Evolutionary conservation across 192 early-diverging fungal species (phyloP).

Genomic region (Gigaspora rosea): DNA sequence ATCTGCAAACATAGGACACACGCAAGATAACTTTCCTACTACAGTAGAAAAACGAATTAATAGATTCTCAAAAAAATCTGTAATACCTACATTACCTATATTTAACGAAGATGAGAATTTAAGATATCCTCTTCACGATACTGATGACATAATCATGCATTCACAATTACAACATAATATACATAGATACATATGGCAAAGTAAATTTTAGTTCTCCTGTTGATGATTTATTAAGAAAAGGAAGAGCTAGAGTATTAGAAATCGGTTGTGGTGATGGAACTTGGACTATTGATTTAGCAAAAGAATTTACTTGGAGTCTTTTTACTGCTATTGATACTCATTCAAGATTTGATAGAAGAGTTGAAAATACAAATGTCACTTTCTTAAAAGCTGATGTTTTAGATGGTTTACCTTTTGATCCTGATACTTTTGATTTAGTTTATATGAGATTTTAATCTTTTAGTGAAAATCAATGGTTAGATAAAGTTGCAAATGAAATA

Average conservation of each 20-base stretch:
- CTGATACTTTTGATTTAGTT: slow-evolving; percentile 40
- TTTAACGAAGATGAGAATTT: neutral
- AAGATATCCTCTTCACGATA: no score
- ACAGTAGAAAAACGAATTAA: neutral
- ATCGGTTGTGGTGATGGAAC: slow-evolving; percentile 36
- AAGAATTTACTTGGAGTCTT: slow-evolving; percentile 34
- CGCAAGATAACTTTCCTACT: neutral
- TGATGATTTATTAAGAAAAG: neutral
- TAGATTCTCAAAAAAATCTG: neutral
- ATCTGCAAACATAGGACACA: no score
- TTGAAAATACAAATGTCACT: neutral
- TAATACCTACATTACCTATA: neutral
- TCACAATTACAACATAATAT: neutral
- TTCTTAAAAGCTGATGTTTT: slow-evolving; percentile 19
- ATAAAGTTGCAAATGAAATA: slow-evolving; percentile 19
- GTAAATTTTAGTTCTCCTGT: slow-evolving; percentile 3
- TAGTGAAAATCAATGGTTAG: slow-evolving; percentile 16
- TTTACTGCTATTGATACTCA: slow-evolving; percentile 28
- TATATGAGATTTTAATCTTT: slow-evolving; percentile 32
- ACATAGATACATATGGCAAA: slow-evolving; percentile 7
- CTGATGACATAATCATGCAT: no score
- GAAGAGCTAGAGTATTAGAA: neutral
- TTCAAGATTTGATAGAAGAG: neutral
- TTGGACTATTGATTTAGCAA: slow-evolving; percentile 42
- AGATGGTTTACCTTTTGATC: slow-evolving; percentile 10